phyloP scores from a whole-genome alignment of 2,329 filamentous ascomycete species.

The Pseudophaeomoniella oleicola region DNA sequence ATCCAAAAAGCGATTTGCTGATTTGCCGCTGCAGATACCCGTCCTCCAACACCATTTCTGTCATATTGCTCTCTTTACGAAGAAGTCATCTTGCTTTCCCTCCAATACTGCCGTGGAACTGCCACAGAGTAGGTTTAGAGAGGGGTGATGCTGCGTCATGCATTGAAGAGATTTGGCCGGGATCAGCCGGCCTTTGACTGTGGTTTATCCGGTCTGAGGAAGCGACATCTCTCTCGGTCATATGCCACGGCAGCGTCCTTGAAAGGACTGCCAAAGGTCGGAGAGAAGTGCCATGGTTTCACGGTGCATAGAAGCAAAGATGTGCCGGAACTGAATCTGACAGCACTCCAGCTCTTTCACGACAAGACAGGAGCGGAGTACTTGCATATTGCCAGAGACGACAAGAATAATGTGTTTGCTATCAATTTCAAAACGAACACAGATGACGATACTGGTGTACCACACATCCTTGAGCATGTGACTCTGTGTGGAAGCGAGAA shows the following conservation, averaged over 20 bases:
- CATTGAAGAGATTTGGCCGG: background rate
- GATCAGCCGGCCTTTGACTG: background rate
- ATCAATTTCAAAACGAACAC: constrained; percentile 99
- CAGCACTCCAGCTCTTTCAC: constrained; percentile 78
- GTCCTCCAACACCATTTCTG: no score
- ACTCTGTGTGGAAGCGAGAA: constrained; percentile 91
- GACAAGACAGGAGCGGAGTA: constrained; percentile 95
- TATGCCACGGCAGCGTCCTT: constrained; percentile 62
- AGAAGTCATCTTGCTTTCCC: no score
- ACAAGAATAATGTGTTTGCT: constrained; percentile 98
- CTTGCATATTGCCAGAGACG: constrained; percentile 83
- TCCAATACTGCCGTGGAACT: no score
- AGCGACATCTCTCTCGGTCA: constrained; percentile 7
- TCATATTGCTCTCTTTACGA: no score
- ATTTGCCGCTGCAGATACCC: no score
- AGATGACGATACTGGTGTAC: constrained; percentile 86
- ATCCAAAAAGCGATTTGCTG: no score
- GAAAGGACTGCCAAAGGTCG: constrained; percentile 59
- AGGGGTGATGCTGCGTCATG: background rate
- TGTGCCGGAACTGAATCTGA: constrained; percentile 85
- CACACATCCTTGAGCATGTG: constrained; percentile 95
- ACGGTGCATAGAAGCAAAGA: constrained; percentile 79
- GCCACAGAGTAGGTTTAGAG: no score
- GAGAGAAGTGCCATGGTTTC: constrained; percentile 85
- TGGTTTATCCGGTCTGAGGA: background rate